A percentile compares a stretch with the other conserved stretches of the same genome.
These are phyloP conservation scores for Lactarius pseudohatsudake DNA, from an alignment of 768 basidiomycete species.

Conservation along the genomic window DNA sequence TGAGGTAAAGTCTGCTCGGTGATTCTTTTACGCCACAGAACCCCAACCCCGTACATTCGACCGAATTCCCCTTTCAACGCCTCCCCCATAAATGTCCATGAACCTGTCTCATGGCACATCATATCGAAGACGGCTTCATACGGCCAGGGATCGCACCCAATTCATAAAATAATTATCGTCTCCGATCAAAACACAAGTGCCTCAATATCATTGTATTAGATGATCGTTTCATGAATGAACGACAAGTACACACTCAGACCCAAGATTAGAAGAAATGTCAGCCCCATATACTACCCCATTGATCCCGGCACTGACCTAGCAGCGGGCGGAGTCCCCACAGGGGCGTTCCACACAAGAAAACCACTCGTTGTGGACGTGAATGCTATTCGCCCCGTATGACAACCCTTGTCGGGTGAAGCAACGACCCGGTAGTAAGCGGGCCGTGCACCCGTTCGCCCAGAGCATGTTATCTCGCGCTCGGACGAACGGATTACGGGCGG, in stretches of 20 bases:
- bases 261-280: constrained; percentile 43
- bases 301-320: constrained; percentile 72
- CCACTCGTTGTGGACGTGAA: constrained; percentile 39
- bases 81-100: neutral
- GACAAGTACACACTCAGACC: no score
- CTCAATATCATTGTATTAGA: neutral
- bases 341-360: constrained; percentile 42
- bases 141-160: no score
- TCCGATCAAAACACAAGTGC: neutral
- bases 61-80: no score
- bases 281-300: constrained; percentile 82
- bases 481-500: constrained; percentile 19
- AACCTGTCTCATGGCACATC: neutral
- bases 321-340: constrained; percentile 81
- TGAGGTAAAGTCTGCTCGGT: neutral
- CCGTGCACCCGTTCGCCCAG: constrained; percentile 23
- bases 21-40: neutral
- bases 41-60: neutral
- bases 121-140: neutral
- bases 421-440: constrained; percentile 24
- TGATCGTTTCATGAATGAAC: neutral
- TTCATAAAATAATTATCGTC: no score
- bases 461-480: constrained; percentile 17
- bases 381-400: constrained; percentile 42
- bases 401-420: neutral